Conservation (phyloP, 768 basidiomycete species). For the Lactarius hengduanensis region DNA sequence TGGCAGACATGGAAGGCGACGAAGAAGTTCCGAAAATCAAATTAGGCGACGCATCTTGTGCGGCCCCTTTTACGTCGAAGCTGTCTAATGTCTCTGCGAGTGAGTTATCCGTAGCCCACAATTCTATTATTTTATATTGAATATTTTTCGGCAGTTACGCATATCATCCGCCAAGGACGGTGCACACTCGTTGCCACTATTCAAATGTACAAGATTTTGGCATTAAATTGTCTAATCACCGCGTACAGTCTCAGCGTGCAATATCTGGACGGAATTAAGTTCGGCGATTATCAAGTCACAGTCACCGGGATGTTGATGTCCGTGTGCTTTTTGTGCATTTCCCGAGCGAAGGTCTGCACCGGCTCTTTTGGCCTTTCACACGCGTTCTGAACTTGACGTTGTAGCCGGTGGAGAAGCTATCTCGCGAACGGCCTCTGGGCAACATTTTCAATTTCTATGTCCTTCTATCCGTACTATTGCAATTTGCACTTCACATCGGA, state of each 20-base stretch:
- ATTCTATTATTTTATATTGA: background rate
- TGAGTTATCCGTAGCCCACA: slow-evolving; percentile 42
- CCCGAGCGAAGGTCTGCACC: slow-evolving; percentile 81
- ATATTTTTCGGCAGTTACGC: slow-evolving; percentile 59
- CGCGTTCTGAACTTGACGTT: slow-evolving; percentile 7
- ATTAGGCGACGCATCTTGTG: slow-evolving; percentile 98
- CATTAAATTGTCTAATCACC: slow-evolving; percentile 95
- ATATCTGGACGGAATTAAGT: slow-evolving; percentile 98
- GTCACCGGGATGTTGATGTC: slow-evolving; percentile 97
- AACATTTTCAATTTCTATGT: slow-evolving; percentile 99
- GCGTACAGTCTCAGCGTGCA: slow-evolving; percentile 98
- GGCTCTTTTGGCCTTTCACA: background rate
- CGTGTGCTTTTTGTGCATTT: slow-evolving; percentile 98
- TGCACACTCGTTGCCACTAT: slow-evolving; percentile 98
- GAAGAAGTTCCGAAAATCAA: slow-evolving; percentile 97
- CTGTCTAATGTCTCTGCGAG: slow-evolving; percentile 95
- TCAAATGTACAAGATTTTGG: slow-evolving; percentile 99
- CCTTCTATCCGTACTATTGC: slow-evolving; percentile 83
- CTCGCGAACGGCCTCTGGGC: slow-evolving; percentile 86
- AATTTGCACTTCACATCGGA: slow-evolving; percentile 91
- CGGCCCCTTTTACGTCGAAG: slow-evolving; percentile 98
- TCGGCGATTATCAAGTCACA: slow-evolving; percentile 98
- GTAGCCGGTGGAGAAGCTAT: slow-evolving; percentile 95
- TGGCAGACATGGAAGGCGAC: slow-evolving; percentile 93
- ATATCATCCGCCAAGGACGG: slow-evolving; percentile 97